These are phyloP conservation scores for Colletotrichum spinosum DNA, from an alignment of 2,329 filamentous ascomycete species.

Conservation along the genomic window DNA sequence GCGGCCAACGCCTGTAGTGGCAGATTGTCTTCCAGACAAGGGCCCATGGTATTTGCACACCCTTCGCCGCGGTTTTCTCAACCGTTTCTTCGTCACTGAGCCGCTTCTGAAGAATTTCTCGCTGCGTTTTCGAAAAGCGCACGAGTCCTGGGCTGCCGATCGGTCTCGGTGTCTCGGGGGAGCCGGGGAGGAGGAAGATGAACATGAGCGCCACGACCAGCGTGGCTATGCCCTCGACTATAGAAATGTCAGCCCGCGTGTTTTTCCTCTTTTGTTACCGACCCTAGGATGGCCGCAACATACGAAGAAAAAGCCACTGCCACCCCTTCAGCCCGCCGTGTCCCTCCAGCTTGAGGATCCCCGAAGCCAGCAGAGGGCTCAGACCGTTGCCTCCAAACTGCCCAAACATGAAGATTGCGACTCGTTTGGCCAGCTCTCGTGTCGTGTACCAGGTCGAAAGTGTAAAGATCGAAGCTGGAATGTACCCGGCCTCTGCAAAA, in stretches of 20 bases:
- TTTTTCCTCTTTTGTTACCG: background rate
- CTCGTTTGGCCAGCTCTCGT: constrained; percentile 57
- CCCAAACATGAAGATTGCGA: constrained; percentile 64
- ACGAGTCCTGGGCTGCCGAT: constrained; percentile 53
- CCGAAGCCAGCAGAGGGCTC: constrained; percentile 60
- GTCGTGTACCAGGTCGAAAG: constrained; percentile 63
- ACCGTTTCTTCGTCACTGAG: constrained; percentile 48
- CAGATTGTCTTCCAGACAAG: constrained; percentile 57
- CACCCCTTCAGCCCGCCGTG: constrained; percentile 56
- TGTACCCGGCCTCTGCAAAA: constrained; percentile 63
- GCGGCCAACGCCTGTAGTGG: constrained; percentile 59
- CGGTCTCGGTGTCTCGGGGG: constrained; percentile 53
- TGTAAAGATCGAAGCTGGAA: constrained; percentile 62
- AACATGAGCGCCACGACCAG: constrained; percentile 52
- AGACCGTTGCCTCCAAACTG: constrained; percentile 64
- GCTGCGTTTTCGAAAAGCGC: constrained; percentile 49
- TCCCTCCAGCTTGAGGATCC: constrained; percentile 58
- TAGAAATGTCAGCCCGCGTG: background rate
- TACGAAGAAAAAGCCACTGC: constrained; percentile 64
- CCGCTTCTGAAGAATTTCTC: constrained; percentile 47
- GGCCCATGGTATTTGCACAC: constrained; percentile 49
- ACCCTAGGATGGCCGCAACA: no score
- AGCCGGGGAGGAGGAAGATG: constrained; percentile 56
- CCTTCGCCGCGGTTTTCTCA: constrained; percentile 47
- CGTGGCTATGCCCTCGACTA: constrained; percentile 59